These are phyloP conservation scores for Triticum urartu DNA, from an alignment of 176 grass and related monocot species.

Conservation along the genomic window DNA sequence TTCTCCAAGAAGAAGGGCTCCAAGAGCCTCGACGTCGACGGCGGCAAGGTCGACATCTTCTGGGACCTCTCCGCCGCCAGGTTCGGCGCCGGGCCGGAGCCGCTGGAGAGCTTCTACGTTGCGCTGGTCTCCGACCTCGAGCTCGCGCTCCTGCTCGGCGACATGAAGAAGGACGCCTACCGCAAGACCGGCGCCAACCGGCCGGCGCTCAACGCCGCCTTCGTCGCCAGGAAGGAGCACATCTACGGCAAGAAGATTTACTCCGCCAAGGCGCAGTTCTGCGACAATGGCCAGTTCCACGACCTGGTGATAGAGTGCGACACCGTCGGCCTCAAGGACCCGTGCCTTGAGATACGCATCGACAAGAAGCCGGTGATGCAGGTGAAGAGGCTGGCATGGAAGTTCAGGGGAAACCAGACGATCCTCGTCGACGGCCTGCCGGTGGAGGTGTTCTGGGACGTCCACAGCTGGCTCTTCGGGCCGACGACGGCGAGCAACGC, in stretches of 20 bases:
- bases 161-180: too few relatives aligned
- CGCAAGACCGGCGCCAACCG: too few relatives aligned
- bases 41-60: too few relatives aligned
- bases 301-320: conserved; percentile 59
- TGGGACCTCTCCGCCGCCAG: too few relatives aligned
- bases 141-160: too few relatives aligned
- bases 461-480: conserved; percentile 72
- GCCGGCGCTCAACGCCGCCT: conserved; percentile 45
- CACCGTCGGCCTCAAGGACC: conserved; percentile 43
- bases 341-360: conserved; percentile 62
- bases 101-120: too few relatives aligned
- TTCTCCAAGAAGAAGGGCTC: too few relatives aligned
- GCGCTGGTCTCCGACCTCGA: too few relatives aligned
- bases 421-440: conserved; percentile 72
- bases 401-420: conserved; percentile 71
- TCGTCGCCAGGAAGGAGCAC: conserved; percentile 62
- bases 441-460: conserved; percentile 74
- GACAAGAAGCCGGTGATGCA: conserved; percentile 73
- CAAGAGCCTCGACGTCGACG: too few relatives aligned
- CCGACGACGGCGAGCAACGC: conserved; percentile 38
- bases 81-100: too few relatives aligned
- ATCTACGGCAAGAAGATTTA: conserved; percentile 69
- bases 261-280: conserved; percentile 64
- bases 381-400: conserved; percentile 62
- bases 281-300: conserved; percentile 58